Evolutionary conservation across 805 yeast species (phyloP).

Genomic region (Wilhelminamyces savonicus): DNA sequence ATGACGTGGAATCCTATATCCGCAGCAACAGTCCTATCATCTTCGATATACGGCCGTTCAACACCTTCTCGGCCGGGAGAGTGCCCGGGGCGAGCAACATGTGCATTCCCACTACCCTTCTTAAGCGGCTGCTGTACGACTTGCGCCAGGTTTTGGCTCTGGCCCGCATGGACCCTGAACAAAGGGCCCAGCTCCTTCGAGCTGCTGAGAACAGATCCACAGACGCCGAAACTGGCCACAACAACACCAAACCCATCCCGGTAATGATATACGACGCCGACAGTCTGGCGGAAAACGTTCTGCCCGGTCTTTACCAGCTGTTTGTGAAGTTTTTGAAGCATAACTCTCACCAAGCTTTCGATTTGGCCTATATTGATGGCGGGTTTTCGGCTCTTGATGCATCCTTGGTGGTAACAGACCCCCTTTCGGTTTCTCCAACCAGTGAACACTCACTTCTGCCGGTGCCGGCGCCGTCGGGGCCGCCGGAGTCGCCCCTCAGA

Average conservation of each 20-base stretch:
- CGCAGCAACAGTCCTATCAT: slow-evolving; percentile 14
- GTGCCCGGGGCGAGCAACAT: slow-evolving; percentile 28
- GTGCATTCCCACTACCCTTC: slow-evolving; percentile 39
- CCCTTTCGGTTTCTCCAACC: no score
- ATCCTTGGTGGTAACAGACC: no score
- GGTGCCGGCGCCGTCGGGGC: no score
- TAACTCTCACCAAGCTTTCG: slow-evolving; percentile 9
- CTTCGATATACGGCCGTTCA: slow-evolving; percentile 36
- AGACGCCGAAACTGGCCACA: slow-evolving; percentile 4
- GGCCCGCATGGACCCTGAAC: slow-evolving; percentile 16
- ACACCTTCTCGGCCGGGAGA: slow-evolving; percentile 24
- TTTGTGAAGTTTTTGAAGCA: slow-evolving; percentile 20
- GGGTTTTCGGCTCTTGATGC: no score
- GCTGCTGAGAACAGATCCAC: no score
- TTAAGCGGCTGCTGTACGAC: slow-evolving; percentile 31
- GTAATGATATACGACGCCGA: slow-evolving; percentile 30
- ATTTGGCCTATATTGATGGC: slow-evolving; percentile 18
- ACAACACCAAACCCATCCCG: slow-evolving; percentile 6
- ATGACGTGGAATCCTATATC: no score
- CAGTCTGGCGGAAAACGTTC: slow-evolving; percentile 13
- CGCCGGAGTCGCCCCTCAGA: no score
- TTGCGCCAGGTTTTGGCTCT: slow-evolving; percentile 26
- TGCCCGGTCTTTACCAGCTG: slow-evolving; percentile 28
- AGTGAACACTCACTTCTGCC: no score
- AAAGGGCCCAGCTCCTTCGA: slow-evolving; percentile 13